Base-by-base conservation (phyloP, 495 filamentous ascomycete genomes). In the Neurospora sp. region DNA sequence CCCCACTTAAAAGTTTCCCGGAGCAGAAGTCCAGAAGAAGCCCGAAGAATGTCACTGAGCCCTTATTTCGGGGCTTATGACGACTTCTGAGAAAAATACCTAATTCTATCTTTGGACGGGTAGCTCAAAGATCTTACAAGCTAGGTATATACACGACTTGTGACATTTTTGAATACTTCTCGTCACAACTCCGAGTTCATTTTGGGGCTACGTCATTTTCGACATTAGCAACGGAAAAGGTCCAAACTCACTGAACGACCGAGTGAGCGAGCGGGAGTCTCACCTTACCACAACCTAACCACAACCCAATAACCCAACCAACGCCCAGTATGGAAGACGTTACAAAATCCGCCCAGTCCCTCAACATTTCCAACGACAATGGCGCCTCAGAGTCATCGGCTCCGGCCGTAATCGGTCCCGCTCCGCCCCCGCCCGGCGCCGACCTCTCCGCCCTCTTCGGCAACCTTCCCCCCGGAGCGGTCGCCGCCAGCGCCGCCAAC, bases 401-500 rank as follows among this genome's bases (percentile, higher is more conserved):
- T 18, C 59, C 16, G 18, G 69, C 44, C 39, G 59, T 44, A 39
- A 46, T 62, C 38, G 54, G 10, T 27, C 23, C 81, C 79, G 23
- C 82, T 81, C 27, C 76, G 70, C 39, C 44, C 62, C 62, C 72
- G 39, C 54, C 54, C 9, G 72, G 23, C 72, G 62, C n/a, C 59
- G 70, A 70, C 38, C 14, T 76, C 16, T 73, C 72, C 11, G 76
- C 79, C 39, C 74, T 81, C 66, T 72, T 77, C n/a, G 82, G 80
- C 23, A 75, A 81, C 70, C 80, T 92, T 27, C 90, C 92, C 12
- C 90, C 91, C 0, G 83, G 74, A 41, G 75, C 79, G 31, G 85
- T 91, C 83, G 88, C 88, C 5, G 85, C 88, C 46, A 82, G 89
- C 39, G 81, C 84, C 23, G 86, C 87, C 73, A 62, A 62, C 23